These are phyloP conservation scores for Chimonanthus praecox DNA, from an alignment of 164 flowering plant genomes.

Conservation along the genomic window DNA sequence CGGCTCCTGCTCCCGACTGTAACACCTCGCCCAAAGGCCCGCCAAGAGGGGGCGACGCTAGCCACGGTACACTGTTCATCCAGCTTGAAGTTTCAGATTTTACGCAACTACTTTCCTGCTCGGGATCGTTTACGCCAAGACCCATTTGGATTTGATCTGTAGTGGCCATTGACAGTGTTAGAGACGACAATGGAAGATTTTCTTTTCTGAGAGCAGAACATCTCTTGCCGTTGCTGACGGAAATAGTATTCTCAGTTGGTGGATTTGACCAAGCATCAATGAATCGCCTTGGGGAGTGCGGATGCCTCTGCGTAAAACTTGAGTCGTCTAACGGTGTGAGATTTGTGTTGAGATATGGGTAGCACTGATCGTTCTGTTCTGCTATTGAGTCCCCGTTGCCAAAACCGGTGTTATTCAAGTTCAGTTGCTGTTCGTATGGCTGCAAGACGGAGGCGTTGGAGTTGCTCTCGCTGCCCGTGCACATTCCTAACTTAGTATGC, in stretches of 20 bases:
- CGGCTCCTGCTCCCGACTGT: conserved; percentile 32
- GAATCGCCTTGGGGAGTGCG: conserved; percentile 37
- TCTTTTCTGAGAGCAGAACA: conserved; percentile 15
- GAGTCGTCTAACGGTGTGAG: conserved; percentile 11
- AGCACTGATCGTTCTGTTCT: conserved; percentile 20
- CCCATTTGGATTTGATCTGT: conserved; percentile 23
- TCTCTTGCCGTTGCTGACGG: conserved; percentile 5
- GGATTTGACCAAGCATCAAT: conserved; percentile 63
- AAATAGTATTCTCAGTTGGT: conserved; percentile 11
- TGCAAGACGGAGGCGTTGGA: conserved; percentile 15
- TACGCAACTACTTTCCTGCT: conserved; percentile 10
- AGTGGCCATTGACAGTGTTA: conserved; percentile 51
- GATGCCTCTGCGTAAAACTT: conserved; percentile 9
- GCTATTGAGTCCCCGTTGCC: conserved; percentile 4
- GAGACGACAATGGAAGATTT: conserved; percentile 35
- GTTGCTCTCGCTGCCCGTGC: not conserved
- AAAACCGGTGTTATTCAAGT: conserved; percentile 20
- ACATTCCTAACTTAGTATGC: conserved; percentile 21
- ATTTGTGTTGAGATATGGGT: conserved; percentile 22
- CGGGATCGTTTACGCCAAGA: conserved; percentile 21
- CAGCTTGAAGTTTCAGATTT: conserved; percentile 31
- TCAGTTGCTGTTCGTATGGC: conserved; percentile 19
- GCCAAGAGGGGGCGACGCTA: conserved; percentile 49
- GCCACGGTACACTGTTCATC: conserved; percentile 43
- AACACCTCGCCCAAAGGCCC: conserved; percentile 81